Percentiles rank a stretch among this genome's conserved stretches.
phyloP scores from a whole-genome alignment of 148 eudicot genomes.

The Rhododendron mucronatum region DNA sequence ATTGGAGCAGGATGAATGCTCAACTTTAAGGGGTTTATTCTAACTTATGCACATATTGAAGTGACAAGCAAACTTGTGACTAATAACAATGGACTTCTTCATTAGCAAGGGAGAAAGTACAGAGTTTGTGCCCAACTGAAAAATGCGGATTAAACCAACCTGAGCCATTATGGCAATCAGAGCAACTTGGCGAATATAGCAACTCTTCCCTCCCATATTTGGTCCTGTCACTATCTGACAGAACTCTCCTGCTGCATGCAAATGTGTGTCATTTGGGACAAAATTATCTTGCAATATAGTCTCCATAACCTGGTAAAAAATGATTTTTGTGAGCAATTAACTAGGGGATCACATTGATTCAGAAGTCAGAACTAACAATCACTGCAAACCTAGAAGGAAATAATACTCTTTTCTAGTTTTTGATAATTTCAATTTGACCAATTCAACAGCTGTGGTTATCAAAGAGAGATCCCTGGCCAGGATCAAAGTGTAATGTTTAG shows the following conservation, averaged over 20 bases:
- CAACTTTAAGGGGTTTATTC: not conserved
- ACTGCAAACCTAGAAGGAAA: not conserved
- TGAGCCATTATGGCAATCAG: slow-evolving; percentile 89
- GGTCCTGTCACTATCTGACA: slow-evolving; percentile 98
- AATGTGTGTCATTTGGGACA: slow-evolving; percentile 82
- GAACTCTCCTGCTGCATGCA: slow-evolving; percentile 58
- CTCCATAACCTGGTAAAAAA: slow-evolving; percentile 66
- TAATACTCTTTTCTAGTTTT: not conserved
- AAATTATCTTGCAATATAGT: slow-evolving; percentile 68
- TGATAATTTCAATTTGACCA: not conserved
- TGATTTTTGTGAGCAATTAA: not conserved
- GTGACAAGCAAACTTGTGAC: not conserved
- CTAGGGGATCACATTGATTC: not conserved
- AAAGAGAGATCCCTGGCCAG: not conserved
- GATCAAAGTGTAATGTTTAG: not conserved
- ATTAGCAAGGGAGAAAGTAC: not conserved
- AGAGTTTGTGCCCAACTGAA: not conserved
- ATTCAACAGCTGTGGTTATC: not conserved
- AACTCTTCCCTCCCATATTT: slow-evolving; percentile 99
- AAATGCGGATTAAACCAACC: slow-evolving; percentile 30
- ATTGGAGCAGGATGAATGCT: not conserved
- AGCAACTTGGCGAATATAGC: slow-evolving; percentile 99
- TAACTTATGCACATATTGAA: not conserved
- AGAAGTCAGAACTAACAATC: not conserved
- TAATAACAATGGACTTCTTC: not conserved